Conservation (phyloP, 177 flowering plant genomes). For the Telopea speciosissima region DNA sequence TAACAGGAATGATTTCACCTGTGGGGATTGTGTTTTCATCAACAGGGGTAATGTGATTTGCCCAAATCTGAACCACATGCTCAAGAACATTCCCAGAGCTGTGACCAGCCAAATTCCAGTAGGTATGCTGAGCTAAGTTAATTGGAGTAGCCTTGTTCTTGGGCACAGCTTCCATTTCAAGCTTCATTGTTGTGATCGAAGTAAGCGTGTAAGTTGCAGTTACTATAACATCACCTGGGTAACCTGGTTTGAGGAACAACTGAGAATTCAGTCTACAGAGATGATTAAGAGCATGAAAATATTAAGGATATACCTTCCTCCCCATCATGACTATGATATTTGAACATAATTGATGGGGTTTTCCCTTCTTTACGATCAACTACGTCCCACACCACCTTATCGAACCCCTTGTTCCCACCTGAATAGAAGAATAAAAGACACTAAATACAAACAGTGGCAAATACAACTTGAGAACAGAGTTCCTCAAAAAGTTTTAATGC, state of each 20-base stretch:
- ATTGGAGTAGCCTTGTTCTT: conserved; percentile 77
- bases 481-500: not conserved
- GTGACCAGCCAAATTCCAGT: conserved; percentile 93
- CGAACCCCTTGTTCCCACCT: conserved; percentile 88
- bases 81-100: conserved; percentile 67
- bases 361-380: conserved; percentile 46
- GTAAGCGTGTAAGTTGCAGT: conserved; percentile 80
- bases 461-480: not conserved
- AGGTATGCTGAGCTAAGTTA: conserved; percentile 93
- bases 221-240: conserved; percentile 75
- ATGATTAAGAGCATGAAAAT: not conserved
- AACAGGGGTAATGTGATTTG: conserved; percentile 71
- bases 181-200: conserved; percentile 63
- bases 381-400: conserved; percentile 81
- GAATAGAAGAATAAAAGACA: not conserved
- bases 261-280: not conserved
- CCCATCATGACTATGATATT: conserved; percentile 74
- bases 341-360: conserved; percentile 76
- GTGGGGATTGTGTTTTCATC: conserved; percentile 74
- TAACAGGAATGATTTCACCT: conserved; percentile 52
- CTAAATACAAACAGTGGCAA: not conserved
- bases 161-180: conserved; percentile 93
- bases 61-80: conserved; percentile 71
- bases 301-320: conserved; percentile 67
- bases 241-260: conserved; percentile 41